Evolutionary conservation across 2,329 filamentous ascomycete genomes (phyloP), one percentile per base, ranked within the genome.

Genomic region (Lasiodiplodia citricola): DNA sequence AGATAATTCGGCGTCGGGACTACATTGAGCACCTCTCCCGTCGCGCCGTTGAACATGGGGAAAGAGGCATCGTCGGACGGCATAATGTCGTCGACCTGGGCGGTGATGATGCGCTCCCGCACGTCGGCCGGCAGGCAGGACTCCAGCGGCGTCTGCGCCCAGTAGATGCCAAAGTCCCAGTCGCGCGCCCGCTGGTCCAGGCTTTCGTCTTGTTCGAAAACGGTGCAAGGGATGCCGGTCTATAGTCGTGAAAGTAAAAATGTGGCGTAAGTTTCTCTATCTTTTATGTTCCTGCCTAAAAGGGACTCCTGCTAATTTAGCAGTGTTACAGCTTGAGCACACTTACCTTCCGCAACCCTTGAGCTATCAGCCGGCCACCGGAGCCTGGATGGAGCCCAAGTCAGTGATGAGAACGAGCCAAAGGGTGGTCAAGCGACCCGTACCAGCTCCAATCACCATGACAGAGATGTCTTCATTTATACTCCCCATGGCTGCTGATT

Each of bases 111-210:
- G 75, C n/a, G 83, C 79, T 74, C 87, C 85, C 54, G 90, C 85
- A 72, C 75, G 14, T 83, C 77, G 0, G 80, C 74, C 0, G 87
- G 85, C 35, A 90, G 57, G 38, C 66, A 68, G 16, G n/a, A 31
- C 8, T 55, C 56, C 21, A 68, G 57, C 37, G 66, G 56, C 47
- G 57, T 62, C 66, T 68, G 90, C 81, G 4, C 87, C 88, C 88
- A 91, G 74, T 90, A 87, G 68, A 91, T 79, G 0, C 88, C 90
- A 68, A 91, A 79, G 3, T 87, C 89, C 89, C 88, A 91, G 70
- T 88, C 88, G 79, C 85, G 38, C 83, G 85, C 68, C 76, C 79
- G 52, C 50, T 72, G 70, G 37, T 66, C 56, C 41, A 85, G 79
- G 51, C 84, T 81, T 5, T 74, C 68, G 71, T 88, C 85, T 52